Evolutionary conservation across 371 early-diverging fungal genomes (phyloP).

Genomic region (Circinella minor): DNA sequence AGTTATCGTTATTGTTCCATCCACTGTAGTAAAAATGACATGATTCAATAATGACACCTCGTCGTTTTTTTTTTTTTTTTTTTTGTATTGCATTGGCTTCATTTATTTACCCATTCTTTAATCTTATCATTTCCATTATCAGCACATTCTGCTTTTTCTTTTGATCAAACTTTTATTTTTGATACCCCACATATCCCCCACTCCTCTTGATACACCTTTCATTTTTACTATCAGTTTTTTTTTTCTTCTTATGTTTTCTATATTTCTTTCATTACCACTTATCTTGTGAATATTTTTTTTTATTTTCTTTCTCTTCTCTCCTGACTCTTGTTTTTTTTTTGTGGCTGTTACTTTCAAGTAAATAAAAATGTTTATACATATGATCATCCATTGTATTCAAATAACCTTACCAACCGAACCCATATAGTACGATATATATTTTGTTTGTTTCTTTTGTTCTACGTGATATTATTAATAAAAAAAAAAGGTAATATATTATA

Average conservation of each 20-base stretch:
- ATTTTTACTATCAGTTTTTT: background rate
- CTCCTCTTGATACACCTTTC: background rate
- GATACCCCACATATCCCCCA: constrained; percentile 4
- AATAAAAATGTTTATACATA: background rate
- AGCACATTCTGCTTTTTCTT: background rate
- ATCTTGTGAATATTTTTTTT: background rate
- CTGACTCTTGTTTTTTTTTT: background rate
- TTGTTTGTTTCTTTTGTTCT: too few relatives aligned
- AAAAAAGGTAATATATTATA: too few relatives aligned
- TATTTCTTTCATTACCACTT: background rate
- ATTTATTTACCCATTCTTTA: too few relatives aligned
- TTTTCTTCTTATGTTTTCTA: background rate
- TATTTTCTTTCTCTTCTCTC: background rate
- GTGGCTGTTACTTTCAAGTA: background rate
- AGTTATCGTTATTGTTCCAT: constrained; percentile 42
- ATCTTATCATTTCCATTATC: background rate
- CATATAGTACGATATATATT: too few relatives aligned
- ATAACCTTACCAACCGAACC: too few relatives aligned
- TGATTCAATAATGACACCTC: background rate
- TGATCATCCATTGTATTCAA: too few relatives aligned
- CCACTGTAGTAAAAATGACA: constrained; percentile 20
- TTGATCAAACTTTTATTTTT: background rate
- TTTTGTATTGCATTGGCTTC: background rate
- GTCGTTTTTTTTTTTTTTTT: too few relatives aligned
- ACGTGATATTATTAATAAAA: too few relatives aligned